These are phyloP conservation scores for Salvia miltiorrhiza DNA, from an alignment of 257 asterid genomes.

Conservation along the genomic window DNA sequence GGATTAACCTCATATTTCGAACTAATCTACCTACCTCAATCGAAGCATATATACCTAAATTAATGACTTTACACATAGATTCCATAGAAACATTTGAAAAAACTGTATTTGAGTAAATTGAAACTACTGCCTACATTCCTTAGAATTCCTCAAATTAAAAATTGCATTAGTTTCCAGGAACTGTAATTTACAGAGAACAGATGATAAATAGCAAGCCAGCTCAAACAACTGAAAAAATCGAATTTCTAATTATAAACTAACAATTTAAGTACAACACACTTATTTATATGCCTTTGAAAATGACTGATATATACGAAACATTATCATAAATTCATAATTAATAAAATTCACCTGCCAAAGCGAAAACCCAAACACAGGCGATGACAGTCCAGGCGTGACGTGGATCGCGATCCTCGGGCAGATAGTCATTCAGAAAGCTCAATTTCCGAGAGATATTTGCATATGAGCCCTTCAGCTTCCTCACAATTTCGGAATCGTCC, in stretches of 20 bases:
- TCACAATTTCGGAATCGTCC: constrained; percentile 75
- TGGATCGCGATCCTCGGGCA: constrained; percentile 99
- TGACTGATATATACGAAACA: neutral
- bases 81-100: too few species aligned
- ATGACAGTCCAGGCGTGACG: constrained; percentile 67
- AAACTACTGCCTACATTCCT: too few species aligned
- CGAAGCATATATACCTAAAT: neutral
- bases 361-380: constrained; percentile 45
- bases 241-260: too few species aligned
- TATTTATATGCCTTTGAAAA: neutral
- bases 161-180: neutral
- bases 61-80: neutral
- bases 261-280: neutral
- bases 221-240: too few species aligned
- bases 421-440: constrained; percentile 66
- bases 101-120: too few species aligned
- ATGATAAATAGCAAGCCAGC: neutral
- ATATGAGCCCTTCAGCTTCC: constrained; percentile 63
- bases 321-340: too few species aligned
- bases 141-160: neutral
- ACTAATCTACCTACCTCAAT: neutral
- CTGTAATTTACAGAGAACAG: neutral
- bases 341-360: constrained; percentile 57
- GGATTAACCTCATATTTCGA: neutral
- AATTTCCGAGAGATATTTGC: constrained; percentile 37